These are phyloP conservation scores for Kwoniella sp. DNA, from an alignment of 768 basidiomycete species.

Conservation along the genomic window DNA sequence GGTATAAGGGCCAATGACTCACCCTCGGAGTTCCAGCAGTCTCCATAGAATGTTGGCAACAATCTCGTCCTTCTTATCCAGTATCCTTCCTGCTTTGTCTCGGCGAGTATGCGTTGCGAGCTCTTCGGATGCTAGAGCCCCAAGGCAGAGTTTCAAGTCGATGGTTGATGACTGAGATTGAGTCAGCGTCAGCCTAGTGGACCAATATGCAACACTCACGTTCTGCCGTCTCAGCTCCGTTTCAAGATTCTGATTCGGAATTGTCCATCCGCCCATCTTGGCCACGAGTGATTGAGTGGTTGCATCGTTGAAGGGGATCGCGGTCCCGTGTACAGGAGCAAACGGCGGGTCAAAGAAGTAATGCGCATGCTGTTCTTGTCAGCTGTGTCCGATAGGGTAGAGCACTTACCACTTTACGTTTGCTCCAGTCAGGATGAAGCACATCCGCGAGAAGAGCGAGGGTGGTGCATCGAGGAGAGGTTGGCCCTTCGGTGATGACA, in stretches of 20 bases:
- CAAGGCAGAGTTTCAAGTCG: conserved; percentile 90
- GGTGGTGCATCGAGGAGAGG: conserved; percentile 86
- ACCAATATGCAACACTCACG: no score
- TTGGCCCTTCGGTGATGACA: conserved; percentile 91
- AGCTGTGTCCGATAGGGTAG: conserved; percentile 37
- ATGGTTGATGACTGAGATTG: conserved; percentile 76
- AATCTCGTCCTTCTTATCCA: conserved; percentile 97
- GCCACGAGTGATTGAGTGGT: conserved; percentile 86
- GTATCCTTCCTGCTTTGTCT: conserved; percentile 59
- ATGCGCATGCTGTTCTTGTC: conserved; percentile 34
- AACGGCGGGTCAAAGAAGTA: conserved; percentile 60
- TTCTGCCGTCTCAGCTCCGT: conserved; percentile 95
- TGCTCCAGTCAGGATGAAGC: conserved; percentile 76
- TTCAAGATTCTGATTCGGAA: conserved; percentile 79
- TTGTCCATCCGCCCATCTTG: conserved; percentile 85
- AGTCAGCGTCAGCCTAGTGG: no score
- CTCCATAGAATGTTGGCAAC: conserved; percentile 99
- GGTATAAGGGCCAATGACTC: conserved; percentile 54
- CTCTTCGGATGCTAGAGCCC: conserved; percentile 80
- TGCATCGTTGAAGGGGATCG: conserved; percentile 66
- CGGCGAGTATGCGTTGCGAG: conserved; percentile 71
- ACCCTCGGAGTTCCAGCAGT: conserved; percentile 95
- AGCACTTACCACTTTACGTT: conserved; percentile 63
- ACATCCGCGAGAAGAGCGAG: conserved; percentile 84
- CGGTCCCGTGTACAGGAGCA: conserved; percentile 76